Evolutionary conservation across 345 rosid species (phyloP), one percentile per base, ranked within the genome.

Genomic region (Hirschfeldia incana): DNA sequence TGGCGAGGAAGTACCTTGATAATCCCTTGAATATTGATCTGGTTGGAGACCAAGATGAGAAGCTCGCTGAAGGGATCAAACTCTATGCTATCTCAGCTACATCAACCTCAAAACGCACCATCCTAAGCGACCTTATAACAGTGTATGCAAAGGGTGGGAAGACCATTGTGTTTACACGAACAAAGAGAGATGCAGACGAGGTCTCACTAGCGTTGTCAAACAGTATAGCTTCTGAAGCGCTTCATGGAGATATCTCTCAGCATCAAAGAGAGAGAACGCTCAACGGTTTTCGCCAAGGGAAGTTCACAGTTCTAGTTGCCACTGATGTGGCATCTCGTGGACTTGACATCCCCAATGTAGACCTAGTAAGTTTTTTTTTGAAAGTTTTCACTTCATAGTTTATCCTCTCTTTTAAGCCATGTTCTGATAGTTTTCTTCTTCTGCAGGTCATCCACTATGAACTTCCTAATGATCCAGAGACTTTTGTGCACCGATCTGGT

Each of bases 241-340:
- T 95, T 83, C 99, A 92, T 64, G 99, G 99, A 61, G 99, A 95
- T 86, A 92, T 92, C 63, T 95, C 99, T 70, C 99, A 95, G 84
- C 98, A 93, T 74, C 99, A 95, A 79, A 91, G 99, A 81, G 99
- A 95, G 90, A 90, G 99, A 88, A 95, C 99, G 7, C 86, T 95
- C 69, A 92, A 91, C 80, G 86, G 89, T 62, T 95, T 95, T 46
- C 87, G 97, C 73, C 98, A 92, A 82, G 99, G 99, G 81, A 95
- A 95, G 77, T 95, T 95, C 85, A 92, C 97, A 0, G 99, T 90
- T 69, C 94, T 94, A 72, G 98, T 94, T 75, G 98, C 98, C 67
- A 94, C 98, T 51, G 99, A 92, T 83, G 97, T 94, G 76, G 98
- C 98, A n/a, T 75, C 98, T 62, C 97, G 98, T 81, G 98, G 98